Evolutionary conservation across 768 basidiomycete genomes (phyloP).

Genomic region (Termitomyces titanicus): DNA sequence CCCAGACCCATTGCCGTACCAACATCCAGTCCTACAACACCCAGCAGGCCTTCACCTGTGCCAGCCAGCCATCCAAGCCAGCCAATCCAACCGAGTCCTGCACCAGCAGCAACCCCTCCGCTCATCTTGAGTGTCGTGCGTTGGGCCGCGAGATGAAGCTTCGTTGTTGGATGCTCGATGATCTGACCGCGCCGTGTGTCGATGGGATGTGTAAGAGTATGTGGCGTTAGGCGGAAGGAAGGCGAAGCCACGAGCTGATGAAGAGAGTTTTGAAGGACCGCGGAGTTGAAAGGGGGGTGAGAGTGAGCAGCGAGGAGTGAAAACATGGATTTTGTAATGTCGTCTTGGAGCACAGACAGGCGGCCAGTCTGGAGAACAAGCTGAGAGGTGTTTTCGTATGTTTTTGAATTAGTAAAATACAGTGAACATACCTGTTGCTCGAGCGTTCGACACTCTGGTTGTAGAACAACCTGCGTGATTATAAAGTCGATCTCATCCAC

Average conservation of each 20-base stretch:
- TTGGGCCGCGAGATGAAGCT: conserved; percentile 65
- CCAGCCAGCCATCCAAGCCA: conserved; percentile 50
- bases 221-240: conserved; percentile 38
- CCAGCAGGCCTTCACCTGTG: conserved; percentile 34
- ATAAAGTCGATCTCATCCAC: conserved; percentile 44
- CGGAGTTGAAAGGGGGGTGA: conserved; percentile 41
- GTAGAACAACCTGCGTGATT: conserved; percentile 32
- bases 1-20: conserved; percentile 61
- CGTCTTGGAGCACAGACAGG: conserved; percentile 43
- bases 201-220: conserved; percentile 49
- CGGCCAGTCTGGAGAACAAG: conserved; percentile 63
- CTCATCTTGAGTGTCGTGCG: conserved; percentile 47
- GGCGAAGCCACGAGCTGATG: conserved; percentile 49
- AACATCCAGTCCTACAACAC: conserved; percentile 42
- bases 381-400: conserved; percentile 28
- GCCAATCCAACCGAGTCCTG: conserved; percentile 56
- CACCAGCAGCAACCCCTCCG: conserved; percentile 44
- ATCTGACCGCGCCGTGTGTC: conserved; percentile 50
- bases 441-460: conserved; percentile 42
- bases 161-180: conserved; percentile 48
- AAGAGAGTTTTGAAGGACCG: conserved; percentile 56
- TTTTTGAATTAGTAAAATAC: background rate
- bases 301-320: conserved; percentile 35
- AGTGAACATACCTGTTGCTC: conserved; percentile 42
- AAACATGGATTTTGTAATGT: conserved; percentile 38